Base-by-base conservation (phyloP, 2,329 filamentous ascomycete genomes). In the Fusarium decemcellulare region DNA sequence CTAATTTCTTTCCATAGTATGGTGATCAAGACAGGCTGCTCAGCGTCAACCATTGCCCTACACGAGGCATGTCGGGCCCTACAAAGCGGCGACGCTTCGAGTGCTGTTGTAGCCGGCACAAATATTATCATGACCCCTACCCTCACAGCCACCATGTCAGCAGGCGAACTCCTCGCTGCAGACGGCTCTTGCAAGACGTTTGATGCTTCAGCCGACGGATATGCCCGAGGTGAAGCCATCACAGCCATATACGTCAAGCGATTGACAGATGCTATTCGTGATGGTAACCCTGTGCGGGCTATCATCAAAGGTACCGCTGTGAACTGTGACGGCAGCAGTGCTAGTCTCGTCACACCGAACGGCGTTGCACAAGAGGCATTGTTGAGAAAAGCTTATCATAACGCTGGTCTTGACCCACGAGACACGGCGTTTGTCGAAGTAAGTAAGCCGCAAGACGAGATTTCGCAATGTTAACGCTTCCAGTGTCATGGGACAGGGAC, bases 91-190 rank as follows among this genome's bases (percentile, higher is more conserved):
- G 52, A 63, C 34, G 60, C 59, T 1, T 48, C 59, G 6, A 37
- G 52, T 9, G 62, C 59, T 0, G 32, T 65, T 2, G 52, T 65
- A 1, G 62, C 37, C 2, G 62, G 62, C 0, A 39, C 59, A 5
- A 65, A 23, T 2, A 43, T 65, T 32, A 63, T 65, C 40, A 46
- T 29, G 6, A 58, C 62, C 1, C 62, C 62, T 1, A 39, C 51
- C 0, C 8, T 63, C 3, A 63, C 40, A 2, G 9, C 59, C 1
- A 52, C 59, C 2, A 65, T 63, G 62, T 43, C 59, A 14, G 2
- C 6, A 2, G 37, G 47, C 72, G 64, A 11, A 73, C 73, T 8
- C 76, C 80, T 2, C 81, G 81, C 1, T 78, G 85, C 55, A 80
- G 83, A 2, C 72, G 80, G 56, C 81, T 84, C 0, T 79, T 67